Conservation (phyloP, 257 asterid species). For the Lavandula angustifolia region DNA sequence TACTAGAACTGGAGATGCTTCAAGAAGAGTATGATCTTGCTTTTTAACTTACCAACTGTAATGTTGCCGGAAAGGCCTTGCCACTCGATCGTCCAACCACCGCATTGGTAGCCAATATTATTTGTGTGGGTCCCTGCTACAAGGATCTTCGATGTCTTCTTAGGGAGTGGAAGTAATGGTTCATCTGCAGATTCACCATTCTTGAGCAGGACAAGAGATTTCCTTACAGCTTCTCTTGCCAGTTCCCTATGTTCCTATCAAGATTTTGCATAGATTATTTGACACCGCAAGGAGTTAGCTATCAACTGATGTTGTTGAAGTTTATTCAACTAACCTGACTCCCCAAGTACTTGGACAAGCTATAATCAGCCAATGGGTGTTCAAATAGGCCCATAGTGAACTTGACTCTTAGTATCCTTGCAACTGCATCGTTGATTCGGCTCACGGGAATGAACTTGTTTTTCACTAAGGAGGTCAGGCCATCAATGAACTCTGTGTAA, state of each 20-base stretch:
- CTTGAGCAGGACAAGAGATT: conserved; percentile 56
- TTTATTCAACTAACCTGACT: conserved; percentile 44
- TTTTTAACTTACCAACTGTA: conserved; percentile 46
- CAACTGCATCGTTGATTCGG: conserved; percentile 75
- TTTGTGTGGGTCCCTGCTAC: conserved; percentile 54
- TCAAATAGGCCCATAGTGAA: conserved; percentile 73
- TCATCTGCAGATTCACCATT: conserved; percentile 41
- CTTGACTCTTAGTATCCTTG: conserved; percentile 64
- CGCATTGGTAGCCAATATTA: conserved; percentile 53
- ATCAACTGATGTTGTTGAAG: not conserved
- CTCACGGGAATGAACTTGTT: conserved; percentile 46
- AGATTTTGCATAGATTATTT: not conserved
- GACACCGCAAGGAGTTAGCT: not conserved
- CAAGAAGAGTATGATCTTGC: conserved; percentile 3
- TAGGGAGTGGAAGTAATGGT: conserved; percentile 46
- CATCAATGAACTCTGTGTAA: conserved; percentile 59
- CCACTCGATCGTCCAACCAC: conserved; percentile 62
- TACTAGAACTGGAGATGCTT: not conserved
- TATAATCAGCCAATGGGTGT: conserved; percentile 64
- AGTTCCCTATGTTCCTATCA: conserved; percentile 51
- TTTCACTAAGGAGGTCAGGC: conserved; percentile 53
- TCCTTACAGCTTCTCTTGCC: conserved; percentile 60
- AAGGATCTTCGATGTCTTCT: conserved; percentile 48
- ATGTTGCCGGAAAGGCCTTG: conserved; percentile 52
- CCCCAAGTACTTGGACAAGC: conserved; percentile 64